Conservation (phyloP, 1,284 basidiomycete species). For the Ceratobasidium theobromae region DNA sequence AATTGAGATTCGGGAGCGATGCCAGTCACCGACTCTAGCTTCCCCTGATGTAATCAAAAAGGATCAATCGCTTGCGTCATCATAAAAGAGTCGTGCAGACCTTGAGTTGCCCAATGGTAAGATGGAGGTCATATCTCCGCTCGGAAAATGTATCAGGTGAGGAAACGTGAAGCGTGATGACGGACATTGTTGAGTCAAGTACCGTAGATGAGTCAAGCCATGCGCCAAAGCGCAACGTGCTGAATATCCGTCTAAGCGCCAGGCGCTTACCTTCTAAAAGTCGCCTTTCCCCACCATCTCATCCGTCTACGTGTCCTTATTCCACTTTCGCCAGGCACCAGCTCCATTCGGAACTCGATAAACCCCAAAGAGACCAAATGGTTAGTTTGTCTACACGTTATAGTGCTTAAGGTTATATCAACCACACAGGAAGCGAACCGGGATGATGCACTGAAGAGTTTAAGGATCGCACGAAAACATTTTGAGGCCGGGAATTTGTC, state of each 20-base stretch:
- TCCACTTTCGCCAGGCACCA: not conserved
- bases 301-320: constrained; percentile 36
- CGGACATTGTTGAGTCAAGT: constrained; percentile 36
- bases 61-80: too few relatives aligned
- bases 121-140: constrained; percentile 71
- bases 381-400: not conserved
- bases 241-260: constrained; percentile 12
- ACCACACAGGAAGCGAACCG: constrained; percentile 70
- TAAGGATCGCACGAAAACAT: constrained; percentile 75
- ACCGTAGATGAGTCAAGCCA: not conserved
- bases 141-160: constrained; percentile 88
- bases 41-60: constrained; percentile 59
- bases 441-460: constrained; percentile 82
- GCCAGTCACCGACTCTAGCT: constrained; percentile 89
- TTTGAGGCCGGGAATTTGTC: constrained; percentile 67
- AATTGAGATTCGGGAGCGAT: constrained; percentile 73
- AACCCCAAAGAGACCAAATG: not conserved
- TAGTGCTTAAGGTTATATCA: not conserved
- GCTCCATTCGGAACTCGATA: not conserved
- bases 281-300: constrained; percentile 28
- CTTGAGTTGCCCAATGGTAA: constrained; percentile 78
- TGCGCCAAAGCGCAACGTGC: not conserved
- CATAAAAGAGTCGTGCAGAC: too few relatives aligned
- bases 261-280: not conserved
- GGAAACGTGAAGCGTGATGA: constrained; percentile 71